Evolutionary conservation across 164 flowering plant species (phyloP).

Genomic region (Vitis cinerea): DNA sequence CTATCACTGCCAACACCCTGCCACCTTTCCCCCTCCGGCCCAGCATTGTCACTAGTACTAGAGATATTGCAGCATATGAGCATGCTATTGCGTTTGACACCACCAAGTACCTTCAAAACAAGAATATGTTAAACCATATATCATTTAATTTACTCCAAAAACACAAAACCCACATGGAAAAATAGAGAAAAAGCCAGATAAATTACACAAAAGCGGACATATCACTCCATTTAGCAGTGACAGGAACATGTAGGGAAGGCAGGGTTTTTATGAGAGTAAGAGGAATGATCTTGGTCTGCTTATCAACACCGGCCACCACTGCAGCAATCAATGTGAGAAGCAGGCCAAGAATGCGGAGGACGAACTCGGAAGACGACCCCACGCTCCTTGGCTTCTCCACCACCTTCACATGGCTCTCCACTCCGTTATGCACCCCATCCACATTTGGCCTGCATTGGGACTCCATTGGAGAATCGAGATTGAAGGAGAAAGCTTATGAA

Average conservation of each 20-base stretch:
- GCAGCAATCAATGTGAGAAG: constrained; percentile 22
- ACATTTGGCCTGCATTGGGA: not conserved
- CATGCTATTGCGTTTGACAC: constrained; percentile 44
- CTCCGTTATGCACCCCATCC: constrained; percentile 1
- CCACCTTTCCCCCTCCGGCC: constrained; percentile 1
- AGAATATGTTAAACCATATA: not conserved
- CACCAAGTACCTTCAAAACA: constrained; percentile 34
- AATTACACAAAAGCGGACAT: constrained; percentile 40
- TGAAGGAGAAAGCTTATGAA: not conserved
- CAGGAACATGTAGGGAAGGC: constrained; percentile 26
- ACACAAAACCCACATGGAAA: no score
- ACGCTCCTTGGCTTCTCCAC: constrained; percentile 19
- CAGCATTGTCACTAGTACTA: constrained; percentile 14
- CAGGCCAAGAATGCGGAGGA: constrained; percentile 23
- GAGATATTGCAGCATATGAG: constrained; percentile 36
- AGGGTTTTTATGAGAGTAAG: constrained; percentile 7
- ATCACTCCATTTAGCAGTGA: constrained; percentile 41
- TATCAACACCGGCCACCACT: constrained; percentile 19
- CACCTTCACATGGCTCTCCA: constrained; percentile 14
- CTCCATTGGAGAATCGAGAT: constrained; percentile 8
- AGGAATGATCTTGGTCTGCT: constrained; percentile 25
- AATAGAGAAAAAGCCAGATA: not conserved
- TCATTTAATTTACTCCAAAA: not conserved
- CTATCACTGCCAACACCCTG: constrained; percentile 9
- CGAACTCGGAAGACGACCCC: constrained; percentile 14